A percentile compares a stretch with the other conserved stretches of the same genome.
These are phyloP conservation scores for Cytospora piceicola DNA, from an alignment of 2,329 filamentous ascomycete genomes.

Conservation along the genomic window DNA sequence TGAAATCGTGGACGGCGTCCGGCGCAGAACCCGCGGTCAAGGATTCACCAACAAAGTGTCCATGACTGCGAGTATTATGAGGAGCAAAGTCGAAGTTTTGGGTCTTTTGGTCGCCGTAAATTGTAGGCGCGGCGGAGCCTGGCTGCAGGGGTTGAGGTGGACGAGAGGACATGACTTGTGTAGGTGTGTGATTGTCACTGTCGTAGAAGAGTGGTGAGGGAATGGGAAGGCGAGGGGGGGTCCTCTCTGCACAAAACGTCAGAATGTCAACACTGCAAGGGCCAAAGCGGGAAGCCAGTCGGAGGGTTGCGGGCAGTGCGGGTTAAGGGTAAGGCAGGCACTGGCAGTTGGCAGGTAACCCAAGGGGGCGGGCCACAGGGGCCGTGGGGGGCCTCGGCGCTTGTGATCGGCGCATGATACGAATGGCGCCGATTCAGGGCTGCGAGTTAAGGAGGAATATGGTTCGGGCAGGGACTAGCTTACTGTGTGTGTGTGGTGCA, in stretches of 20 bases:
- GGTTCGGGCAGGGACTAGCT: neutral
- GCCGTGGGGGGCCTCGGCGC: neutral
- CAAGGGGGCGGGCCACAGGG: no score
- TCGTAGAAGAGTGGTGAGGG: slow-evolving; percentile 1
- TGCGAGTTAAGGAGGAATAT: neutral
- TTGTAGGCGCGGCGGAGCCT: slow-evolving; percentile 26
- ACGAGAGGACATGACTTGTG: slow-evolving; percentile 27
- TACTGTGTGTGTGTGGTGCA: neutral
- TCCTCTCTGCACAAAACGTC: neutral
- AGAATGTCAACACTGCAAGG: neutral
- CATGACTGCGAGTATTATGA: slow-evolving; percentile 19
- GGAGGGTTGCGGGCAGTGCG: neutral
- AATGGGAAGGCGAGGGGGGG: slow-evolving; percentile 1
- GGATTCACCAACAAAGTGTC: slow-evolving; percentile 17
- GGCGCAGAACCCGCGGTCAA: slow-evolving; percentile 33
- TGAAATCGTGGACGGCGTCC: slow-evolving; percentile 33
- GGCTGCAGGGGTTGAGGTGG: slow-evolving; percentile 27
- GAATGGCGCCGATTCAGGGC: neutral
- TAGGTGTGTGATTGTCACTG: neutral
- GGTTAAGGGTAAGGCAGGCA: neutral
- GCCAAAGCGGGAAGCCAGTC: neutral
- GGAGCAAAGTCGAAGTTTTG: slow-evolving; percentile 23
- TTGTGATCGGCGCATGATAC: neutral
- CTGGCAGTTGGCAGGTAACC: neutral
- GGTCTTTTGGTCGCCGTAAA: slow-evolving; percentile 16